These are phyloP conservation scores for Colletotrichum tamarilloi DNA, from an alignment of 2,329 filamentous ascomycete genomes.

Conservation along the genomic window DNA sequence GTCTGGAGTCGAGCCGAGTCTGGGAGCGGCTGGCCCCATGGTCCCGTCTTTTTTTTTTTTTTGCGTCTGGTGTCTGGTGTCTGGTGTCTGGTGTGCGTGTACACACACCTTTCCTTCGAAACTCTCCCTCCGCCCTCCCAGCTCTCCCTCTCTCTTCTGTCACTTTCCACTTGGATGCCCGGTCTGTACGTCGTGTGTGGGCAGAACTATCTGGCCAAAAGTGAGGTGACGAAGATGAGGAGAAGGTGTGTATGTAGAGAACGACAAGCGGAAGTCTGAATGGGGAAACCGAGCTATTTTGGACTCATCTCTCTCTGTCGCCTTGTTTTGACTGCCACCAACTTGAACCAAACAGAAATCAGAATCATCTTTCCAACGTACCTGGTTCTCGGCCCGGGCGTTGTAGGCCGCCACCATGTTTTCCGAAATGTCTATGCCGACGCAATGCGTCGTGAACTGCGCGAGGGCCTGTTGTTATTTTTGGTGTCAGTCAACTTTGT, in stretches of 20 bases:
- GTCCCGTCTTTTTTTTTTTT: not conserved
- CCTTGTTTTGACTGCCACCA: not conserved
- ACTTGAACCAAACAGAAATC: not conserved
- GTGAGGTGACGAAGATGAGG: no score
- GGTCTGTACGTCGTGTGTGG: no score
- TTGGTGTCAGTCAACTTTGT: conserved; percentile 7
- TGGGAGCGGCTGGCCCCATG: not conserved
- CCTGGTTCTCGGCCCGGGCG: conserved; percentile 64
- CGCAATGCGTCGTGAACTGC: conserved; percentile 70
- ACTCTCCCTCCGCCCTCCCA: no score
- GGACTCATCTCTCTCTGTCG: not conserved
- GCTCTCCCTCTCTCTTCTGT: no score
- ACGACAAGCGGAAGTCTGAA: no score
- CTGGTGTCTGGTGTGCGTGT: no score
- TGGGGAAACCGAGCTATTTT: no score
- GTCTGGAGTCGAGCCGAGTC: not conserved
- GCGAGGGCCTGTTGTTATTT: conserved; percentile 62
- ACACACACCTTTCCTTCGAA: no score
- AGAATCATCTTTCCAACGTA: conserved; percentile 40
- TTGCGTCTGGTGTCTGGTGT: no score
- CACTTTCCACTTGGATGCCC: no score
- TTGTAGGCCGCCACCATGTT: conserved; percentile 79
- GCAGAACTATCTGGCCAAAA: no score
- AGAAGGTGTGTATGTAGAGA: no score
- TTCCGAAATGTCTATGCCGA: conserved; percentile 77